A percentile compares a stretch with the other conserved stretches of the same genome.
phyloP scores from a whole-genome alignment of 441 rosid species.

The Gossypium aridum region DNA sequence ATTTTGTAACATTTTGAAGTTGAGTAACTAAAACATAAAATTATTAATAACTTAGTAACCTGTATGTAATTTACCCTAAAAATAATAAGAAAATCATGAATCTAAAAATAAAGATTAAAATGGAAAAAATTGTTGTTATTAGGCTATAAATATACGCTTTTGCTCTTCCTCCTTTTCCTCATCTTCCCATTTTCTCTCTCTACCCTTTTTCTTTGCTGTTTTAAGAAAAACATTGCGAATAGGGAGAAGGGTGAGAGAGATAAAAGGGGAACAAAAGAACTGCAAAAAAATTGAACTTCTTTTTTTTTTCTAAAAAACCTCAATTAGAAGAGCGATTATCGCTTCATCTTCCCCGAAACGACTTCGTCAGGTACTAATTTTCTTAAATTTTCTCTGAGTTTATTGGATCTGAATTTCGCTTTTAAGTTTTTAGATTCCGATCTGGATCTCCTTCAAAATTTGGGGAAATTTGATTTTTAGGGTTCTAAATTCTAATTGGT shows the following conservation, averaged over 20 bases:
- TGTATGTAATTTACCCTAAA: neutral
- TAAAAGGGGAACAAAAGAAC: neutral
- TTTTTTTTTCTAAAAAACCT: neutral
- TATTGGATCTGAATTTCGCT: constrained; percentile 19
- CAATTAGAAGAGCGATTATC: neutral
- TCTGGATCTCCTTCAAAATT: neutral
- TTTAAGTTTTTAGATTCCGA: neutral
- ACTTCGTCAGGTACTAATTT: constrained; percentile 20
- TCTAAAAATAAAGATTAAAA: neutral
- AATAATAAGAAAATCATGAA: no score
- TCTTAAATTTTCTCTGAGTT: neutral
- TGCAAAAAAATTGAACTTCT: neutral
- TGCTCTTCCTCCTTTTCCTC: neutral
- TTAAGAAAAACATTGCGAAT: neutral
- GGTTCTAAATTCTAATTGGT: neutral
- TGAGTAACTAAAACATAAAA: neutral
- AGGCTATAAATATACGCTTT: neutral
- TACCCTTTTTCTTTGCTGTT: neutral
- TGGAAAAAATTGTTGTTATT: neutral
- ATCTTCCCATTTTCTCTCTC: neutral
- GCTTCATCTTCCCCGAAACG: neutral
- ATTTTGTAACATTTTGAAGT: no score
- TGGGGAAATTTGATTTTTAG: neutral
- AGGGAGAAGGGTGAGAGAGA: neutral
- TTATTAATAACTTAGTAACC: no score